Percentiles rank a stretch among this genome's conserved stretches.
Evolutionary conservation across 495 filamentous ascomycete species (phyloP).

Genomic region (Penicillium robsamsonii): DNA sequence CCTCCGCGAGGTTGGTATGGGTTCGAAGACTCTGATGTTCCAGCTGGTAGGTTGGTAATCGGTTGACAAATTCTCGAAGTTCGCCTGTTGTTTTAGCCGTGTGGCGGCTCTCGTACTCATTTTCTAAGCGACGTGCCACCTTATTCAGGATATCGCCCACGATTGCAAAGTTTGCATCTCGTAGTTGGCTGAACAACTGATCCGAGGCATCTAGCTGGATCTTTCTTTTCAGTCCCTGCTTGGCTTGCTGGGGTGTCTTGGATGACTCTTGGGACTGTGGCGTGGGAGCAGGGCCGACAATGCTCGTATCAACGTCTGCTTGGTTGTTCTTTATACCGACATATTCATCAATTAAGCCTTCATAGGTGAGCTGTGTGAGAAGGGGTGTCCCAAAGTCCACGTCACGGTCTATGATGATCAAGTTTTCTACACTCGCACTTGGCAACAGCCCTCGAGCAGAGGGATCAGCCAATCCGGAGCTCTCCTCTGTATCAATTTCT

Average conservation of each 20-base stretch:
- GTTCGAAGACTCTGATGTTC: constrained; percentile 90
- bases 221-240: constrained; percentile 77
- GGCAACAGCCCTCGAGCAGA: constrained; percentile 70
- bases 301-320: constrained; percentile 87
- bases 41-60: constrained; percentile 85
- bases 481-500: constrained; percentile 80
- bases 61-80: constrained; percentile 87
- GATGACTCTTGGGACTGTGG: constrained; percentile 53
- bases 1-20: constrained; percentile 89
- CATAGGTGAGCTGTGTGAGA: constrained; percentile 94
- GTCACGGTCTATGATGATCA: constrained; percentile 94
- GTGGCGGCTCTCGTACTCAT: constrained; percentile 87
- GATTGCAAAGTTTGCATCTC: constrained; percentile 93
- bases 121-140: constrained; percentile 82
- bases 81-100: constrained; percentile 84
- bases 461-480: constrained; percentile 53
- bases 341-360: constrained; percentile 92
- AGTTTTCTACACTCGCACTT: constrained; percentile 78
- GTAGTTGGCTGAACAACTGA: constrained; percentile 81
- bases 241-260: constrained; percentile 50
- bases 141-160: constrained; percentile 87
- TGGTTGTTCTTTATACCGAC: constrained; percentile 87
- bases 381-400: constrained; percentile 89
- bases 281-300: constrained; percentile 71
- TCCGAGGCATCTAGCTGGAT: constrained; percentile 88